Percentiles rank a stretch among this genome's conserved stretches.
These are phyloP conservation scores for Nakazawaea ernobii DNA, from an alignment of 805 yeast species.

Conservation along the genomic window DNA sequence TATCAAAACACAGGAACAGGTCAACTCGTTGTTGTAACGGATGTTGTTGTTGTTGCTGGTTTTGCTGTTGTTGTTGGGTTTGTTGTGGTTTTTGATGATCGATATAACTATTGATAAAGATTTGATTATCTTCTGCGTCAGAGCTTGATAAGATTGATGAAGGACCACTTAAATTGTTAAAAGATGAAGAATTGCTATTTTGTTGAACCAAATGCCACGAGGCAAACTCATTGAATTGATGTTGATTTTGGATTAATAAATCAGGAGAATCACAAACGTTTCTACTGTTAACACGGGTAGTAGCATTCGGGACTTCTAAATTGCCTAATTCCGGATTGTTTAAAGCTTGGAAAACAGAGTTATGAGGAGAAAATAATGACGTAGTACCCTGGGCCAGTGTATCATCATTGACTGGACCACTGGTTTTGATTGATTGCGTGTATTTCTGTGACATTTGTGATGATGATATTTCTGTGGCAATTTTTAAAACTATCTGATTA, in stretches of 20 bases:
- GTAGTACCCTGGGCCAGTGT: not conserved
- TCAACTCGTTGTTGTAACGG: conserved; percentile 11
- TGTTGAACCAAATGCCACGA: conserved; percentile 29
- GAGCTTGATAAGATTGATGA: conserved; percentile 27
- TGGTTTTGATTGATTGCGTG: not conserved
- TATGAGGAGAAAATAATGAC: conserved; percentile 23
- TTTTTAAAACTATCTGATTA: not conserved
- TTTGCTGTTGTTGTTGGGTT: not conserved
- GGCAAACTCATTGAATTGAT: conserved; percentile 22
- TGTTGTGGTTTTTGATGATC: not conserved
- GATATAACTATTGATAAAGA: not conserved
- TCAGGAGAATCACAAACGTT: conserved; percentile 11
- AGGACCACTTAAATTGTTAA: not conserved
- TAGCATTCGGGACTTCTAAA: conserved; percentile 4
- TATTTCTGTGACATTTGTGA: not conserved
- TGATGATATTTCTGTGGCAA: not conserved
- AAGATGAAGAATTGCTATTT: not conserved
- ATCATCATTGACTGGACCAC: not conserved
- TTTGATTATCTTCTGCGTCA: conserved; percentile 22
- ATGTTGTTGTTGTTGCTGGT: not conserved
- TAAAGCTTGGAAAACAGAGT: conserved; percentile 26
- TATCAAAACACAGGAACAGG: conserved; percentile 19
- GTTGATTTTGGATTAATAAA: not conserved
- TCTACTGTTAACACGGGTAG: conserved; percentile 1
- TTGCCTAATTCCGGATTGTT: conserved; percentile 26